phyloP scores from a whole-genome alignment of 2,329 filamentous ascomycete species.

The Aulographum hederae region DNA sequence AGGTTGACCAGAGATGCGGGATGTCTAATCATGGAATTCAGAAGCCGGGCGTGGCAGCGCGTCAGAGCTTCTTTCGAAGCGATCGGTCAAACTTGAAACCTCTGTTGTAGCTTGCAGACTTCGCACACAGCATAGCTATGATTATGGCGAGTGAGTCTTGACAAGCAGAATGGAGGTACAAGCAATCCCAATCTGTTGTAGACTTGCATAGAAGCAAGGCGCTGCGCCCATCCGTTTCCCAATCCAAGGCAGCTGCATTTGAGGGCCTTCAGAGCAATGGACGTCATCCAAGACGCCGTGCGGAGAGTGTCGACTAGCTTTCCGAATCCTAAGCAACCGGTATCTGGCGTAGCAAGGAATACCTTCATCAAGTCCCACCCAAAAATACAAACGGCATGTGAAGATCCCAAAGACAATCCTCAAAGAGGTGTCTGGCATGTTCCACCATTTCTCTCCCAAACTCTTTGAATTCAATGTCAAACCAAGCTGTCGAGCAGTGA shows the following conservation, averaged over 20 bases:
- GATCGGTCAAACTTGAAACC: conserved; percentile 8
- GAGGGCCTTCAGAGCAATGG: conserved; percentile 1
- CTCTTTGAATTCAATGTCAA: conserved; percentile 12
- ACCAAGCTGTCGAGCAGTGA: conserved; percentile 37
- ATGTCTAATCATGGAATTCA: background rate
- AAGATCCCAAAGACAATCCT: conserved; percentile 35
- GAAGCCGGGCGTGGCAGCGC: background rate
- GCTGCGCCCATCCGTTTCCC: conserved; percentile 3
- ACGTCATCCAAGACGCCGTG: conserved; percentile 8
- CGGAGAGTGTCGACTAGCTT: conserved; percentile 6
- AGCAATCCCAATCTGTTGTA: conserved; percentile 19
- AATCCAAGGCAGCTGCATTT: conserved; percentile 1
- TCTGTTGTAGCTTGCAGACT: conserved; percentile 27
- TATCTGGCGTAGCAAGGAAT: too few relatives aligned
- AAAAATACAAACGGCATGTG: conserved; percentile 6
- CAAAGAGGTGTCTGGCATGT: conserved; percentile 15
- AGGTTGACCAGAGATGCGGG: too few relatives aligned
- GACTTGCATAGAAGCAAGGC: conserved; percentile 11
- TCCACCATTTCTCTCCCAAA: conserved; percentile 18
- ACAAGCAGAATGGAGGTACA: conserved; percentile 13
- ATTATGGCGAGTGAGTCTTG: conserved; percentile 40
- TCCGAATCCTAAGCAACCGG: too few relatives aligned
- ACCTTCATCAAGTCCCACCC: too few relatives aligned
- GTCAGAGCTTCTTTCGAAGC: background rate
- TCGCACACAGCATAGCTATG: conserved; percentile 30